A percentile compares a stretch with the other conserved stretches of the same genome.
Evolutionary conservation across 129 eudicot genomes (phyloP).

Genomic region (Glebionis coronaria): DNA sequence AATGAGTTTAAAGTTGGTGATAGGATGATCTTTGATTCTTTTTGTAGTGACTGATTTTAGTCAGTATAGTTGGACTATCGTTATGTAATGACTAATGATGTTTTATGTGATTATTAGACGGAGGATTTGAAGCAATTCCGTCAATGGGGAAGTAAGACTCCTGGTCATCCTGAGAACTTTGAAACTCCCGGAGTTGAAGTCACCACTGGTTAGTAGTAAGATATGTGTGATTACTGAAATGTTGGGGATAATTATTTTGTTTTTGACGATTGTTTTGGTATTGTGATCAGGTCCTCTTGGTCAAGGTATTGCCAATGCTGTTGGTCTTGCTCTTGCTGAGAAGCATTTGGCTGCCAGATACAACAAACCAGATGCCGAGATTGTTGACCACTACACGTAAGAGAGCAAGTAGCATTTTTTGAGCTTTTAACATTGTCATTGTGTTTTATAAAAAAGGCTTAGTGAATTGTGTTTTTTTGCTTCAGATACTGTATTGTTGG

Average conservation of each 20-base stretch:
- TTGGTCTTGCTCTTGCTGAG: constrained; percentile 96
- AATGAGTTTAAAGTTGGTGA: too few species aligned
- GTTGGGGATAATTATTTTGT: neutral
- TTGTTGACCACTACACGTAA: constrained; percentile 98
- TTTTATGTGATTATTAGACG: constrained; percentile 39
- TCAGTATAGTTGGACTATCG: neutral
- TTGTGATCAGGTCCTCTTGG: constrained; percentile 85
- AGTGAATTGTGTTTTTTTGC: neutral
- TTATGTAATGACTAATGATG: neutral
- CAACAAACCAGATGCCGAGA: constrained; percentile 83
- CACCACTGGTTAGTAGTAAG: constrained; percentile 61
- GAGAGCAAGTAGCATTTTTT: constrained; percentile 16
- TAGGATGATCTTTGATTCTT: constrained; percentile 12
- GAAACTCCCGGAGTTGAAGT: constrained; percentile 99
- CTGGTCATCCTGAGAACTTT: constrained; percentile 96
- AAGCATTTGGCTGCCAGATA: constrained; percentile 94
- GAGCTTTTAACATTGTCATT: neutral
- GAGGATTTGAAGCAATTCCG: too few species aligned
- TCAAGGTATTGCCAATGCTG: constrained; percentile 95
- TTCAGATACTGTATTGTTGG: constrained; percentile 72
- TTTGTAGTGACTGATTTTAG: neutral
- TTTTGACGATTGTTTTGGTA: constrained; percentile 4
- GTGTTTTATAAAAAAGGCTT: neutral
- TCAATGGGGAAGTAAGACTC: constrained; percentile 97
- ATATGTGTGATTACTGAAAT: neutral